A percentile compares a stretch with the other conserved stretches of the same genome.
Conservation (phyloP, 2,329 filamentous ascomycete genomes). For the Phyllosticta paracitricarpa region DNA sequence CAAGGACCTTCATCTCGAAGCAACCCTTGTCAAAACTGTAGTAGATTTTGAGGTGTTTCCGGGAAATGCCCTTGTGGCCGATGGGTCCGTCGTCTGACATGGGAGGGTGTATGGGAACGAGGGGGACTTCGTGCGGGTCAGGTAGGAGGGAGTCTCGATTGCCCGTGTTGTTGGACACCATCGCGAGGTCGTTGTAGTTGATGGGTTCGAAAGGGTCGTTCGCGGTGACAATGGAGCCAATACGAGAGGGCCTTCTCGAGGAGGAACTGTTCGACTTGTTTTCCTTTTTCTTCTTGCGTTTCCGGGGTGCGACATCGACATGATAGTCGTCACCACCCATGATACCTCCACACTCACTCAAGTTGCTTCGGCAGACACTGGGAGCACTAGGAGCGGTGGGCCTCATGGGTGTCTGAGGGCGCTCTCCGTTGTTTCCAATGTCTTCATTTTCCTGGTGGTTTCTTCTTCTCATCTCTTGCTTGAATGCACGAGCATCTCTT, state of each 20-base stretch:
- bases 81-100: slow-evolving; percentile 23
- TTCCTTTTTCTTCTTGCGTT: slow-evolving; percentile 12
- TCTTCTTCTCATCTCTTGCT: slow-evolving; percentile 28
- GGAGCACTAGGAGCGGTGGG: slow-evolving; percentile 4
- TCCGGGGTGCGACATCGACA: slow-evolving; percentile 7
- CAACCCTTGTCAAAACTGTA: slow-evolving; percentile 54
- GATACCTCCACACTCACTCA: slow-evolving; percentile 19
- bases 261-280: slow-evolving; percentile 45
- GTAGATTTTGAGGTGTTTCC: slow-evolving; percentile 61
- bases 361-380: slow-evolving; percentile 15
- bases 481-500: slow-evolving; percentile 54
- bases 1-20: slow-evolving; percentile 56
- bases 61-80: slow-evolving; percentile 63
- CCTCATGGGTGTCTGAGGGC: slow-evolving; percentile 12
- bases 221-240: slow-evolving; percentile 24
- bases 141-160: slow-evolving; percentile 44
- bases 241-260: slow-evolving; percentile 28
- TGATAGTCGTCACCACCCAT: slow-evolving; percentile 15
- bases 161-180: slow-evolving; percentile 30
- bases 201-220: slow-evolving; percentile 21
- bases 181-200: slow-evolving; percentile 44
- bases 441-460: slow-evolving; percentile 38
- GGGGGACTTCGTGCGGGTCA: slow-evolving; percentile 51
- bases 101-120: slow-evolving; percentile 64
- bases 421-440: slow-evolving; percentile 8